A percentile compares a stretch with the other conserved stretches of the same genome.
Evolutionary conservation across 176 grass and related monocot genomes (phyloP).

Genomic region (Metroxylon sagu): DNA sequence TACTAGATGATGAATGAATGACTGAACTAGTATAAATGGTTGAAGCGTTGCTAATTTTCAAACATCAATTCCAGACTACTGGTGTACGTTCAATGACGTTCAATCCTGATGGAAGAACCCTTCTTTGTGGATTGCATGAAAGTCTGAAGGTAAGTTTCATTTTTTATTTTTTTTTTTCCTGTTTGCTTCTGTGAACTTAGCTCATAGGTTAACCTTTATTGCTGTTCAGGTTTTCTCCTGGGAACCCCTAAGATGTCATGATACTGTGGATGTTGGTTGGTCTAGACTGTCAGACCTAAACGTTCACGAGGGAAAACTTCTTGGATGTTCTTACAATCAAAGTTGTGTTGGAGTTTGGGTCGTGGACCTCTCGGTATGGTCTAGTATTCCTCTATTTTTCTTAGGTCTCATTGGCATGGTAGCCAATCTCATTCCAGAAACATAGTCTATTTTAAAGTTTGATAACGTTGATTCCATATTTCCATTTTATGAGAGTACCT

Average conservation of each 20-base stretch:
- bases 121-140: constrained; percentile 90
- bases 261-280: constrained; percentile 95
- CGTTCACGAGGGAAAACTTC: constrained; percentile 94
- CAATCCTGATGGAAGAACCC: constrained; percentile 90
- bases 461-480: no score
- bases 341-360: constrained; percentile 99
- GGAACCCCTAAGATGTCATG: constrained; percentile 92
- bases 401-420: background rate
- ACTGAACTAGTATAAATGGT: no score
- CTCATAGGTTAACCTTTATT: constrained; percentile 10
- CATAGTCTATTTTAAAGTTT: no score
- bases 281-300: constrained; percentile 95
- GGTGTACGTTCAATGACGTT: constrained; percentile 96
- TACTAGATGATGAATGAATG: no score
- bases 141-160: constrained; percentile 60
- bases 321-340: constrained; percentile 98
- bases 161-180: constrained; percentile 23
- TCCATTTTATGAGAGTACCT: no score
- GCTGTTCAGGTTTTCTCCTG: constrained; percentile 77
- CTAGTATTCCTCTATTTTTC: constrained; percentile 1
- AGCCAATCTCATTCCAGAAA: no score
- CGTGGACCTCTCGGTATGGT: constrained; percentile 73
- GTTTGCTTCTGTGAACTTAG: no score
- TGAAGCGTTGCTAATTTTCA: background rate
- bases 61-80: constrained; percentile 50